Conservation (phyloP, 495 filamentous ascomycete genomes). For the Penicillium nucicola region DNA sequence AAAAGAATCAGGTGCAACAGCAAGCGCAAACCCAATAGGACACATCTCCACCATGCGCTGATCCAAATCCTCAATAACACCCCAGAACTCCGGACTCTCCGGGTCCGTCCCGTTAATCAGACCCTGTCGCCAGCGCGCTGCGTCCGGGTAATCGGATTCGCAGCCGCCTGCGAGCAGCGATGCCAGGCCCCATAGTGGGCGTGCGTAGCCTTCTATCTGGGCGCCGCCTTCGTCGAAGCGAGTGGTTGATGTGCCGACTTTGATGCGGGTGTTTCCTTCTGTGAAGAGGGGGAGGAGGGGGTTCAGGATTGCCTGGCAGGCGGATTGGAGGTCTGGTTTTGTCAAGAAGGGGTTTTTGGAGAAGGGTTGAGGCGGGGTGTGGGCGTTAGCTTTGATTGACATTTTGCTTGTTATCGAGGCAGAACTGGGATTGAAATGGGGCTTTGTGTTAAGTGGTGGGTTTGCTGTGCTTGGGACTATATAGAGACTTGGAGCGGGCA, state of each 20-base stretch:
- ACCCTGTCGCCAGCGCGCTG: slow-evolving; percentile 63
- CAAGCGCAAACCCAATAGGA: slow-evolving; percentile 64
- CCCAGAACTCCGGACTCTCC: slow-evolving; percentile 67
- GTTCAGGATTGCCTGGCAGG: slow-evolving; percentile 57
- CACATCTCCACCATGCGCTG: slow-evolving; percentile 88
- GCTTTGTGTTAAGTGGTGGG: not conserved
- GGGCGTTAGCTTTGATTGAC: slow-evolving; percentile 32
- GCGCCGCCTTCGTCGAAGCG: slow-evolving; percentile 73
- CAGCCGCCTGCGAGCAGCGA: slow-evolving; percentile 64
- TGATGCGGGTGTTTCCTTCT: slow-evolving; percentile 52
- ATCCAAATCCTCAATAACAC: slow-evolving; percentile 66
- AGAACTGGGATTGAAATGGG: too few relatives aligned
- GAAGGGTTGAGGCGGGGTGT: slow-evolving; percentile 27
- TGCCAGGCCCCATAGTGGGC: slow-evolving; percentile 72
- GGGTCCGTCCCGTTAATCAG: slow-evolving; percentile 67
- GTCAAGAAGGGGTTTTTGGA: slow-evolving; percentile 30
- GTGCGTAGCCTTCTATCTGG: slow-evolving; percentile 71
- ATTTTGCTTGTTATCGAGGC: slow-evolving; percentile 10
- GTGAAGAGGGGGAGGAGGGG: slow-evolving; percentile 65
- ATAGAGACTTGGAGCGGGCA: not conserved
- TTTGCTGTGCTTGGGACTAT: not conserved
- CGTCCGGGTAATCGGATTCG: slow-evolving; percentile 62
- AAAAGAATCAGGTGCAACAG: slow-evolving; percentile 57
- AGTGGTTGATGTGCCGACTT: slow-evolving; percentile 61
- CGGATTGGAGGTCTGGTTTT: slow-evolving; percentile 53